A percentile compares a stretch with the other conserved stretches of the same genome.
Conservation (phyloP, 1,139 yeast species). For the Yamadazyma spencermartinsiae region DNA sequence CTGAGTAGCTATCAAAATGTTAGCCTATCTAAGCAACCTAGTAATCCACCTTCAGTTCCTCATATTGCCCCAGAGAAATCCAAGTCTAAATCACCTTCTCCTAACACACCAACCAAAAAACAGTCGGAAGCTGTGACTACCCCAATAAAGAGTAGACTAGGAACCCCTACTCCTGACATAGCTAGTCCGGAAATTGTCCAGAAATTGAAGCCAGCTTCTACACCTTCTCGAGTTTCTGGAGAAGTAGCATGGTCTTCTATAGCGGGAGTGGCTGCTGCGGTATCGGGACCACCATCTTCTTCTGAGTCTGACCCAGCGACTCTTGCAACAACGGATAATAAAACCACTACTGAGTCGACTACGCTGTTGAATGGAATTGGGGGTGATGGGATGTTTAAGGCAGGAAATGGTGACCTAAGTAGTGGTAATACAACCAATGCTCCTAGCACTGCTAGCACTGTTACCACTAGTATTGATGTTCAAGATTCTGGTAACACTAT, state of each 20-base stretch:
- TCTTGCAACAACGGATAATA: slow-evolving; percentile 5
- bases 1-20: slow-evolving; percentile 1
- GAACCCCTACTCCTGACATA: slow-evolving; percentile 22
- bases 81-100: slow-evolving; percentile 15
- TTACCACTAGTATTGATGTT: neutral
- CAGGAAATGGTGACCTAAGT: neutral
- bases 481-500: neutral
- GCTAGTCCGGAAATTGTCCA: slow-evolving; percentile 38
- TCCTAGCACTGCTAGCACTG: slow-evolving; percentile 1
- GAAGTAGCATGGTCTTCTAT: slow-evolving; percentile 73
- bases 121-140: slow-evolving; percentile 11
- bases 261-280: slow-evolving; percentile 40
- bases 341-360: slow-evolving; percentile 5
- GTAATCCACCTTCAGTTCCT: neutral
- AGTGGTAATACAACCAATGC: slow-evolving; percentile 5
- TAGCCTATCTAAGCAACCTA: slow-evolving; percentile 1
- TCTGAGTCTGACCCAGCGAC: slow-evolving; percentile 11
- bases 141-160: slow-evolving; percentile 14
- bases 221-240: slow-evolving; percentile 64
- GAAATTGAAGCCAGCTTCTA: slow-evolving; percentile 65
- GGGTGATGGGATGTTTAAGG: slow-evolving; percentile 1
- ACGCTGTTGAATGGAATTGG: slow-evolving; percentile 6
- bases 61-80: slow-evolving; percentile 4
- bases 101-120: slow-evolving; percentile 13
- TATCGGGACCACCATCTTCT: slow-evolving; percentile 13